Base-by-base conservation (phyloP, 2,329 filamentous ascomycete species). In the Alternaria dauci region DNA sequence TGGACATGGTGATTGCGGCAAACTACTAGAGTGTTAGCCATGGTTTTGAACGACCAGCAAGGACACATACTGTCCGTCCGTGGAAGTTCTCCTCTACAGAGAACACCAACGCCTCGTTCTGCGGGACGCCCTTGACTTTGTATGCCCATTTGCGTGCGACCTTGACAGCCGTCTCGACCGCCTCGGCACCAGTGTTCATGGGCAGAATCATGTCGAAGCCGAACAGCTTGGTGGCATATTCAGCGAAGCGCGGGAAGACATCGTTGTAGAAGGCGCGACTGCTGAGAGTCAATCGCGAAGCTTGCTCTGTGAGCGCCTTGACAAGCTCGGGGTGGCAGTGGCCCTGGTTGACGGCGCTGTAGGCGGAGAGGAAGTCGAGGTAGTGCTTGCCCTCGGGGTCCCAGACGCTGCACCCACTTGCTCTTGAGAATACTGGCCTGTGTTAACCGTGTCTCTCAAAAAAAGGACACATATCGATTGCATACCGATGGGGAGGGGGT, bases 181-280 rank as follows among this genome's bases (percentile, higher is more conserved):
- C 94, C 82, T 98, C 94, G 23, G 94, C 94, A 60, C 94, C 94
- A 2, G 94, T 98, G 84, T 97, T 97, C 94, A 98, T 97, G 67
- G 94, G 94, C 79, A 98, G 82, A 34, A 97, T 93, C 94, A 97
- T 97, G 80, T 98, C 94, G 78, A 96, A 98, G 63, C 93, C 93
- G 78, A 97, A 97, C 77, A 92, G 89, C 68, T 88, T 82, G 70
- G 92, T 94, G 66, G 97, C 90, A 81, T 95, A 97, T 81, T 97
- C 90, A 7, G 94, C 94, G 85, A 96, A 98, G 67, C 91, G 89
- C 59, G 94, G 94, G 82, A 98, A 98, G 65, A 98, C 95, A 83
- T 98, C 94, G 79, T 98, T 99, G 86, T 98, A 90, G 83, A 98
- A 99, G 52, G 95, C 95, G 63, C 94, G 89, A 63, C 93, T 97